Conservation (phyloP, 2,329 filamentous ascomycete species). For the Neoarthrinium moseri region DNA sequence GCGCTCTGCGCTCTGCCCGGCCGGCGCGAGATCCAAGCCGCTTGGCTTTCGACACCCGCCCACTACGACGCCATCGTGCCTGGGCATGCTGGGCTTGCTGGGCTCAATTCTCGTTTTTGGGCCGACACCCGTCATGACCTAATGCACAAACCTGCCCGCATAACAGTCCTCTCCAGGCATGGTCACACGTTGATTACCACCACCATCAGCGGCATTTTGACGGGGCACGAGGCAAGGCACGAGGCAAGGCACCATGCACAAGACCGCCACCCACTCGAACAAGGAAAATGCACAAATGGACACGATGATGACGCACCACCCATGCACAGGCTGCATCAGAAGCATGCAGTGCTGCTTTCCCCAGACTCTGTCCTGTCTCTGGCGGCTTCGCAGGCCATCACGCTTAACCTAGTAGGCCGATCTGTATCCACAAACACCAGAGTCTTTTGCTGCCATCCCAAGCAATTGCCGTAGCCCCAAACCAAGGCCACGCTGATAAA, state of each 20-base stretch:
- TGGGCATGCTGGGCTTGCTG: no score
- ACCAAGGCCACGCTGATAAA: background rate
- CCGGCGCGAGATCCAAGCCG: background rate
- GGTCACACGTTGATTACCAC: slow-evolving; percentile 6
- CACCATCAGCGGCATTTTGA: background rate
- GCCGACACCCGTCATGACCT: background rate
- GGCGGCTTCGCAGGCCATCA: no score
- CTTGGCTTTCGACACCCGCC: background rate
- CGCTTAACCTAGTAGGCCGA: no score
- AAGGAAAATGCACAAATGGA: background rate
- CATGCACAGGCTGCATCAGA: no score
- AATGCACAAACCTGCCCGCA: slow-evolving; percentile 1
- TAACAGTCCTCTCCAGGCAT: background rate
- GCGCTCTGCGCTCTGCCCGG: no score
- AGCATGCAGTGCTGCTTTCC: no score
- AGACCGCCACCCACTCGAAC: background rate
- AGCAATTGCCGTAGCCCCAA: background rate
- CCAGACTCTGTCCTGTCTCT: no score
- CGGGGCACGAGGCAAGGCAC: no score
- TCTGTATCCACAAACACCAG: no score
- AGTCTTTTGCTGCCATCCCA: background rate
- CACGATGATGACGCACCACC: background rate
- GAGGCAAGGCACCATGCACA: no score
- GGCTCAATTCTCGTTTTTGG: no score
- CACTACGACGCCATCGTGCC: no score